Conservation (phyloP, 306 rosid genomes). For the Senna siamea region DNA sequence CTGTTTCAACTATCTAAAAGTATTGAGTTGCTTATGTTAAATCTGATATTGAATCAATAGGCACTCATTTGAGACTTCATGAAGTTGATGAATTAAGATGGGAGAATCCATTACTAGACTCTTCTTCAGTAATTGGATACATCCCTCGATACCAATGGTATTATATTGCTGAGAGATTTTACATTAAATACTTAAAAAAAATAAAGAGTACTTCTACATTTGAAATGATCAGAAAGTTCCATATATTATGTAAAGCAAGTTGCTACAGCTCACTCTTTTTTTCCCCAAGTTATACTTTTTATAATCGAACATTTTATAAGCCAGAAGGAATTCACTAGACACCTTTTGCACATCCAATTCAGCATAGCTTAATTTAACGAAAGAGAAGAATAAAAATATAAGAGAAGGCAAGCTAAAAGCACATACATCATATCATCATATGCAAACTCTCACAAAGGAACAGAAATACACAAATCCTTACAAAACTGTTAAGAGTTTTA, state of each 20-base stretch:
- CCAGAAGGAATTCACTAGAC: background rate
- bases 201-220: background rate
- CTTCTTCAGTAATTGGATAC: conserved; percentile 1
- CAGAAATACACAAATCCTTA: background rate
- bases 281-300: background rate
- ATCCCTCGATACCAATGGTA: background rate
- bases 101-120: background rate
- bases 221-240: conserved; percentile 2
- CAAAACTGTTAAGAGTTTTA: conserved; percentile 31
- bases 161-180: conserved; percentile 8
- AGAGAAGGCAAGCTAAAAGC: conserved; percentile 3
- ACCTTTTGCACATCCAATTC: background rate
- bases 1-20: conserved; percentile 1
- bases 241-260: background rate
- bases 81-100: background rate
- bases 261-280: background rate
- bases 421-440: background rate
- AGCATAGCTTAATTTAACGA: background rate
- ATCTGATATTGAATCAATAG: conserved; percentile 18
- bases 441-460: conserved; percentile 1
- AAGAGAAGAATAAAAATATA: background rate
- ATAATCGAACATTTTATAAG: background rate
- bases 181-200: conserved; percentile 2
- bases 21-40: background rate
- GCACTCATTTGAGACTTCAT: conserved; percentile 26